Evolutionary conservation across 2,329 filamentous ascomycete genomes (phyloP).

Genomic region (Magnaporthales sp.): DNA sequence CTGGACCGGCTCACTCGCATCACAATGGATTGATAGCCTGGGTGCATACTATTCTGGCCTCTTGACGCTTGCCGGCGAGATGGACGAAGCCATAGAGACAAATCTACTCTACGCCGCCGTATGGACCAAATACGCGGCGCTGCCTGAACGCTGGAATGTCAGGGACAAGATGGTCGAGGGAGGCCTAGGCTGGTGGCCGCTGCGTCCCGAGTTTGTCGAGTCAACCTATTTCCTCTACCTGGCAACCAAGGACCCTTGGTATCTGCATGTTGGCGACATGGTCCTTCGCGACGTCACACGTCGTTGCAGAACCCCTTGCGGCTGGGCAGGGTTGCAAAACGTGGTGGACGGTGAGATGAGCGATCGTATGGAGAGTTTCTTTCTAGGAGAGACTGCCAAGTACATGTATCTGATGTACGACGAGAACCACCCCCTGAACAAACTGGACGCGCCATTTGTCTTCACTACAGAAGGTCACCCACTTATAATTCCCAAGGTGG

Average conservation of each 20-base stretch:
- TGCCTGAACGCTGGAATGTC: conserved; percentile 91
- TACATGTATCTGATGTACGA: conserved; percentile 93
- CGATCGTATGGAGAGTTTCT: conserved; percentile 98
- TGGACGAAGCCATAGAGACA: conserved; percentile 84
- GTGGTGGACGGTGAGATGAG: conserved; percentile 75
- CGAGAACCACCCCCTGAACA: conserved; percentile 76
- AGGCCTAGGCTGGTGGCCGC: conserved; percentile 88
- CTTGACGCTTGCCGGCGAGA: conserved; percentile 73
- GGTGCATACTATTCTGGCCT: conserved; percentile 93
- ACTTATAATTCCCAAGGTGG: conserved; percentile 63
- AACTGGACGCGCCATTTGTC: conserved; percentile 76
- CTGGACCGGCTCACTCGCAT: conserved; percentile 76
- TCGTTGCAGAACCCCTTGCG: conserved; percentile 83
- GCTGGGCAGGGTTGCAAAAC: conserved; percentile 85
- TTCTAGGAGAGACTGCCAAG: conserved; percentile 91
- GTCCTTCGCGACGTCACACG: conserved; percentile 78
- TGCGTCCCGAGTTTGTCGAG: conserved; percentile 92
- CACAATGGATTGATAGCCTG: conserved; percentile 93
- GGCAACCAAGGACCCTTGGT: conserved; percentile 92
- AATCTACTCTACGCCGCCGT: conserved; percentile 87
- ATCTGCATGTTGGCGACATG: conserved; percentile 94
- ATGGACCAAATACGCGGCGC: conserved; percentile 88
- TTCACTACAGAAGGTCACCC: conserved; percentile 97
- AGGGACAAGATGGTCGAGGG: conserved; percentile 76
- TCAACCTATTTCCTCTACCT: conserved; percentile 95